These are phyloP conservation scores for Penicillium maclennaniae DNA, from an alignment of 495 filamentous ascomycete genomes.

Conservation along the genomic window DNA sequence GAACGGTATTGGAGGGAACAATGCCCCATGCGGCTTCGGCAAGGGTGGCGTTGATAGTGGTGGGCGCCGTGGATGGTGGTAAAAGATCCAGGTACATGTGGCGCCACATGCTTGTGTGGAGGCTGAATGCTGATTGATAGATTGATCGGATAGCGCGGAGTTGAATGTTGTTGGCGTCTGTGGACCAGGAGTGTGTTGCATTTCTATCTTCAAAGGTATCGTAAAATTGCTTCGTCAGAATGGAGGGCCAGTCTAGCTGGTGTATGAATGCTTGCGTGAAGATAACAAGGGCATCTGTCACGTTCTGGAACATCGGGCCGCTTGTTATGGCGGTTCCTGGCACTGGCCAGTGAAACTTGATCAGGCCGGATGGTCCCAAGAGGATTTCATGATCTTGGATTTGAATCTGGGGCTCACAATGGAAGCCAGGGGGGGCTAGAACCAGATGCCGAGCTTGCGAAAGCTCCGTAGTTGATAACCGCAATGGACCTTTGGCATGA, in stretches of 20 bases:
- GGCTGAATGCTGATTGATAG: constrained; percentile 21
- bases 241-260: constrained; percentile 1
- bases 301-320: constrained; percentile 14
- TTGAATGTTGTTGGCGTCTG: neutral
- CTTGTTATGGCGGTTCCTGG: constrained; percentile 5
- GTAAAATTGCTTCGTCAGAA: neutral
- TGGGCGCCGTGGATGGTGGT: neutral
- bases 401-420: constrained; percentile 13
- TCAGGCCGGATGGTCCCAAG: constrained; percentile 9
- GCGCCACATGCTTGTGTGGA: constrained; percentile 13
- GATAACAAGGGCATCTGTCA: constrained; percentile 5
- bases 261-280: constrained; percentile 12
- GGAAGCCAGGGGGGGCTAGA: neutral
- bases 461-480: neutral
- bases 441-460: neutral
- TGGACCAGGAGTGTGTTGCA: neutral
- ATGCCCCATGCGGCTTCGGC: constrained; percentile 13
- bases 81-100: constrained; percentile 10
- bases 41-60: neutral
- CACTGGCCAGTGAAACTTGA: constrained; percentile 9
- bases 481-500: constrained; percentile 3
- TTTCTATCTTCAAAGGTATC: neutral
- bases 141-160: constrained; percentile 3
- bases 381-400: constrained; percentile 12
- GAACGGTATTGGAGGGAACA: constrained; percentile 11